Evolutionary conservation across 495 filamentous ascomycete species (phyloP), one percentile per base, ranked within the genome.

Genomic region (Neurospora sublineolata): DNA sequence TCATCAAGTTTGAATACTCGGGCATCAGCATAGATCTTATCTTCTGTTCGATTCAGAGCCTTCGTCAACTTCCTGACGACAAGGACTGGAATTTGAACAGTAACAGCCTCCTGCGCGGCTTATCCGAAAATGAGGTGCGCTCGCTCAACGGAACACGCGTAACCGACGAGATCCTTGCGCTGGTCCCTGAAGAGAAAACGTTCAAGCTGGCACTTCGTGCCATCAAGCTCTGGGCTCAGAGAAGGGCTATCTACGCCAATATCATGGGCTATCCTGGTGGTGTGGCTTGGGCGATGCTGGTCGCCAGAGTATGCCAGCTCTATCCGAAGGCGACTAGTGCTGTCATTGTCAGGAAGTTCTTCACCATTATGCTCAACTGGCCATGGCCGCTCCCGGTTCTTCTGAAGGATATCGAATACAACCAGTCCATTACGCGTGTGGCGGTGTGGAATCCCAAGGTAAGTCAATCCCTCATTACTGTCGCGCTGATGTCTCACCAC

Each of bases 221-320:
- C 16, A 92, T 99, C 79, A 99, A 99, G 79, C 85, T 98, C 7
- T 99, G 95, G 95, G 94, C 94, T 37, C 92, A 97, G 79, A 88
- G 94, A 16, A 91, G 94, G 70, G 95, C 92, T 12, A 92, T 98
- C 20, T 97, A 97, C 78, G 91, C 93, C 69, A 97, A 97, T 76
- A 92, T 99, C 72, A 93, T 97, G 71, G 95, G 95, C 18, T 99
- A 94, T 74, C 96, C 95, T 11, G 95, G 95, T 72, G 95, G 95
- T 82, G 93, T 99, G 68, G 95, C 95, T 23, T 99, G 94, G 93
- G 95, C 94, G 37, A 97, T 99, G 90, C 84, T 98, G 75, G 94
- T 98, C 23, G 95, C 95, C 30, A 86, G 95, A 72, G 92, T 98
- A 64, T 99, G 95, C 78, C 95, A 99, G 79, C 85, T 98, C n/a